Conservation (phyloP, 306 rosid genomes). For the Elaeagnus macrophylla region DNA sequence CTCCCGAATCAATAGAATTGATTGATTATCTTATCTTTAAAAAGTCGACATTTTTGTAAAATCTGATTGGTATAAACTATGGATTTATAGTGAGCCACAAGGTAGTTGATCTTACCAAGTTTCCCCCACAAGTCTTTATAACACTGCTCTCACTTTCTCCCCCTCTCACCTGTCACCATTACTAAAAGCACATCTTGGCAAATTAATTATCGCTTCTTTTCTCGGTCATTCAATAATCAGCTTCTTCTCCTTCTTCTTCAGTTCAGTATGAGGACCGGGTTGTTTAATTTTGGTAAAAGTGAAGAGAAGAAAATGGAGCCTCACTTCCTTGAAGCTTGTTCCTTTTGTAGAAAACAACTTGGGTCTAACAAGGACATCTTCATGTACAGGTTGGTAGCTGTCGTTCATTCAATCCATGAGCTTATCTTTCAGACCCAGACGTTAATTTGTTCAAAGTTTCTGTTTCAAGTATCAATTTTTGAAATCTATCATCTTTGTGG, state of each 20-base stretch:
- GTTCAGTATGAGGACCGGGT: slow-evolving; percentile 33
- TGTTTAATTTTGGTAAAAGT: slow-evolving; percentile 38
- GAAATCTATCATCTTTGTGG: background rate
- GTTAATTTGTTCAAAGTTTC: slow-evolving; percentile 2
- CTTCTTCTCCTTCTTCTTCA: background rate
- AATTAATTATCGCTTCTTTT: background rate
- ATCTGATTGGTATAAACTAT: slow-evolving; percentile 1
- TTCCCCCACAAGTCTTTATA: slow-evolving; percentile 28
- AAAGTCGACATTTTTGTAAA: background rate
- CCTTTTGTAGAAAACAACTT: slow-evolving; percentile 63
- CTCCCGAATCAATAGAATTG: slow-evolving; percentile 15
- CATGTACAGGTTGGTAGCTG: slow-evolving; percentile 67
- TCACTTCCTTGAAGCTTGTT: slow-evolving; percentile 84
- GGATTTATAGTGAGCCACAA: background rate
- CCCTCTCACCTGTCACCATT: background rate
- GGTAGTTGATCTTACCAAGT: slow-evolving; percentile 11
- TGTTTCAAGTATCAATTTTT: background rate
- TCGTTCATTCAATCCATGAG: background rate
- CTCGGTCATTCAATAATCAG: background rate
- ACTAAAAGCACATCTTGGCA: background rate
- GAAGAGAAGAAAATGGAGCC: slow-evolving; percentile 45
- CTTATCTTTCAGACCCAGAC: slow-evolving; percentile 13
- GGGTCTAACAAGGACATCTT: slow-evolving; percentile 64
- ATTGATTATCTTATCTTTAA: background rate
- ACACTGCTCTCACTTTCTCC: slow-evolving; percentile 1